A percentile compares a stretch with the other conserved stretches of the same genome.
These are phyloP conservation scores for Xylaria palmicola DNA, from an alignment of 495 filamentous ascomycete genomes.

Conservation along the genomic window DNA sequence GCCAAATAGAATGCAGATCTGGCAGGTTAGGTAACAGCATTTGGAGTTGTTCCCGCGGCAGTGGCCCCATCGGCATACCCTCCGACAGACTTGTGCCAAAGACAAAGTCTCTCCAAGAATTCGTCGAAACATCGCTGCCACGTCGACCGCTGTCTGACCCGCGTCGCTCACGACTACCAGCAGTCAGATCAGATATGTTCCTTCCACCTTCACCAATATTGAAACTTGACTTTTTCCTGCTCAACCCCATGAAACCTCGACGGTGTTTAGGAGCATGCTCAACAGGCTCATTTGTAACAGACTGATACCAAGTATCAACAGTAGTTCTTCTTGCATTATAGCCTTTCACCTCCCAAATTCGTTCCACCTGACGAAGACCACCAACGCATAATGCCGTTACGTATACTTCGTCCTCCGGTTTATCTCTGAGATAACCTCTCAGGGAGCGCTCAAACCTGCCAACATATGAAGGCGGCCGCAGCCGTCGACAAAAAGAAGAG, in stretches of 20 bases:
- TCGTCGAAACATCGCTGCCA: slow-evolving; percentile 34
- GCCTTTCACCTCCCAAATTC: slow-evolving; percentile 58
- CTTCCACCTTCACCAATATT: slow-evolving; percentile 17
- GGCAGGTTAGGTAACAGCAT: slow-evolving; percentile 50
- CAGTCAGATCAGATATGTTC: slow-evolving; percentile 8
- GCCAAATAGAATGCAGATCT: slow-evolving; percentile 50
- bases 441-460: slow-evolving; percentile 54
- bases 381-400: slow-evolving; percentile 54
- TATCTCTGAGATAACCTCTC: slow-evolving; percentile 56
- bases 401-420: slow-evolving; percentile 56
- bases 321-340: slow-evolving; percentile 53
- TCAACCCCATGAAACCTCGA: slow-evolving; percentile 45
- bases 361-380: slow-evolving; percentile 53
- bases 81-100: slow-evolving; percentile 52
- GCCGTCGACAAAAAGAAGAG: slow-evolving; percentile 54
- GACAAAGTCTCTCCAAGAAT: slow-evolving; percentile 42
- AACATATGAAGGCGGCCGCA: slow-evolving; percentile 57
- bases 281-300: slow-evolving; percentile 40
- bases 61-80: slow-evolving; percentile 53
- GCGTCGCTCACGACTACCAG: slow-evolving; percentile 23
- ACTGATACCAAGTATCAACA: slow-evolving; percentile 54
- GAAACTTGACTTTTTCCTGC: slow-evolving; percentile 48
- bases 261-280: slow-evolving; percentile 45
- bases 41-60: slow-evolving; percentile 47
- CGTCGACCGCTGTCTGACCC: slow-evolving; percentile 29